A percentile compares a stretch with the other conserved stretches of the same genome.
These are phyloP conservation scores for Podospora comata DNA, from an alignment of 495 filamentous ascomycete genomes.

Conservation along the genomic window DNA sequence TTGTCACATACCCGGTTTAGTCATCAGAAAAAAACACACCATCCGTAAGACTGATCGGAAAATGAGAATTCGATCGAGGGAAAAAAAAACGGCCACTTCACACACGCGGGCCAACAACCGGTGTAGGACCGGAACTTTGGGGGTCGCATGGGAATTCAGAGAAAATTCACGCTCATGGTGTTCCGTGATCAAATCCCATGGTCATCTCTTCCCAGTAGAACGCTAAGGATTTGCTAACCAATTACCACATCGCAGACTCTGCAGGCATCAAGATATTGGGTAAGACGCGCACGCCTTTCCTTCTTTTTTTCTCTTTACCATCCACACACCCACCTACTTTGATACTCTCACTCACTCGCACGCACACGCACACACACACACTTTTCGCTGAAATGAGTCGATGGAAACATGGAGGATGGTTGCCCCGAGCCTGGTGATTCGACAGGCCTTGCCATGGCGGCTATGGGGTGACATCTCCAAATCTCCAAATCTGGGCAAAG, in stretches of 20 bases:
- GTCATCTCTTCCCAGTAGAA: background rate
- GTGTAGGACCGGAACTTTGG: background rate
- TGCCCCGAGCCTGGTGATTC: constrained; percentile 1
- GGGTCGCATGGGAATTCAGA: background rate
- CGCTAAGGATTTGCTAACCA: background rate
- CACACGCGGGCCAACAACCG: background rate
- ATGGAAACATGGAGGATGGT: no score
- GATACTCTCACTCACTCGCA: background rate
- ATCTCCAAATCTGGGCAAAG: constrained; percentile 3
- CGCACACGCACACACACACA: background rate
- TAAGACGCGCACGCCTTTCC: background rate
- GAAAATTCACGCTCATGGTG: background rate
- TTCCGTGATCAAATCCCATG: constrained; percentile 5
- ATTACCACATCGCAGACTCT: background rate
- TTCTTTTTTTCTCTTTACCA: background rate
- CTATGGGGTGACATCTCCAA: constrained; percentile 1
- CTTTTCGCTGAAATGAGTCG: background rate
- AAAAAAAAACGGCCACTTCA: background rate
- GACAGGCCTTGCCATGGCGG: constrained; percentile 5
- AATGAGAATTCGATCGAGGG: background rate
- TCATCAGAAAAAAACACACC: background rate
- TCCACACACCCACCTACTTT: background rate
- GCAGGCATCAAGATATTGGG: background rate
- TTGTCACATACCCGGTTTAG: background rate
- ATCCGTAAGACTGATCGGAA: background rate